Evolutionary conservation across 23 red algal genomes (phyloP).

Genomic region (Cyanidiococcus yangmingshanensis): DNA sequence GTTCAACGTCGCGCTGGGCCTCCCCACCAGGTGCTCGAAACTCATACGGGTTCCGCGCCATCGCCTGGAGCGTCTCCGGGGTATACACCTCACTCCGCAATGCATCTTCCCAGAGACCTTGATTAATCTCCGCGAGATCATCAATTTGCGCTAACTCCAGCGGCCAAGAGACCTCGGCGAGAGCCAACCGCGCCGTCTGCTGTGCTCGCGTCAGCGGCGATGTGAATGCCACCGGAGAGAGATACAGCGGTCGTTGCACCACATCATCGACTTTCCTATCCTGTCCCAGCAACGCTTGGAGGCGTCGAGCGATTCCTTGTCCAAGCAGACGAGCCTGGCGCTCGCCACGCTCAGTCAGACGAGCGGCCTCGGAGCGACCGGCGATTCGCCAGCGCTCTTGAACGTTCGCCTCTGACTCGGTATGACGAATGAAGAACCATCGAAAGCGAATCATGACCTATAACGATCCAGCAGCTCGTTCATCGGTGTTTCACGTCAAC

Average conservation of each 20-base stretch:
- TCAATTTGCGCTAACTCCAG: not conserved
- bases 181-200: not conserved
- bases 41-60: slow-evolving; percentile 18
- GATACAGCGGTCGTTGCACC: not conserved
- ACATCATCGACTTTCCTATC: not conserved
- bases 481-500: too few relatives aligned
- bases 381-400: slow-evolving; percentile 5
- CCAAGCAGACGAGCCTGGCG: not conserved
- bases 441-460: not conserved
- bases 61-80: slow-evolving; percentile 16
- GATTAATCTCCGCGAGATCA: not conserved
- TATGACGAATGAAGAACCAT: slow-evolving; percentile 19
- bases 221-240: not conserved
- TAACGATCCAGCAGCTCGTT: too few relatives aligned
- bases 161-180: not conserved
- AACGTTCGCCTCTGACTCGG: slow-evolving; percentile 21
- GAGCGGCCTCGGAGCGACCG: not conserved
- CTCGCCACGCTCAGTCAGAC: not conserved
- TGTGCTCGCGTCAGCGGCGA: slow-evolving; percentile 11
- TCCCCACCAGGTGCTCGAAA: slow-evolving; percentile 8
- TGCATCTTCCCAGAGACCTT: slow-evolving; percentile 10
- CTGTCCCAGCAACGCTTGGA: not conserved
- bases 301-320: not conserved
- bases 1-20: not conserved
- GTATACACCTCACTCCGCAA: not conserved